Evolutionary conservation across 306 rosid species (phyloP).

Genomic region (Quercus dentata): DNA sequence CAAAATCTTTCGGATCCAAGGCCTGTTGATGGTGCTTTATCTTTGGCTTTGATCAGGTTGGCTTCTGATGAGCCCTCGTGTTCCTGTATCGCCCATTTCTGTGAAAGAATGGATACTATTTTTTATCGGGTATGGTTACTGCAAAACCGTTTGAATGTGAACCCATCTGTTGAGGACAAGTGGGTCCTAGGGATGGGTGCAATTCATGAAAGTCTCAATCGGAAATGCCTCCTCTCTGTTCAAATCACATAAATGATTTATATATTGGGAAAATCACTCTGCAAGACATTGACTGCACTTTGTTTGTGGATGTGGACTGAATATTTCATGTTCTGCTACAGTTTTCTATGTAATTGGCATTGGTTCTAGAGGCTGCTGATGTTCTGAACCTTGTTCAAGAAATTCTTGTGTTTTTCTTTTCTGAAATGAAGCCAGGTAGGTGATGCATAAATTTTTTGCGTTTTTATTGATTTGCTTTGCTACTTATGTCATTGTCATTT

Average conservation of each 20-base stretch:
- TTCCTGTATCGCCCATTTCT: slow-evolving; percentile 72
- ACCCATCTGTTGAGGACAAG: slow-evolving; percentile 44
- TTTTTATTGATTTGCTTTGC: no score
- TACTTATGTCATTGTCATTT: no score
- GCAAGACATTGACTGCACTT: slow-evolving; percentile 71
- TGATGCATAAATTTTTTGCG: no score
- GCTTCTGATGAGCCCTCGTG: slow-evolving; percentile 67
- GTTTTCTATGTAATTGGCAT: not conserved
- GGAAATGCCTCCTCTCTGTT: slow-evolving; percentile 72
- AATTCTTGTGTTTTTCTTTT: not conserved
- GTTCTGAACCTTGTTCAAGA: not conserved
- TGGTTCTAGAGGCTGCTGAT: not conserved
- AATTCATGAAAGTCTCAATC: slow-evolving; percentile 62
- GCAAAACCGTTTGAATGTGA: slow-evolving; percentile 38
- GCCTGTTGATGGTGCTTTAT: slow-evolving; percentile 69
- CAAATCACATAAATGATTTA: slow-evolving; percentile 60
- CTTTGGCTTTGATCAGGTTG: slow-evolving; percentile 65
- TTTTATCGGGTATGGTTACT: slow-evolving; percentile 61
- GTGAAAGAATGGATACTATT: slow-evolving; percentile 52
- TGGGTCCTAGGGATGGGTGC: slow-evolving; percentile 75
- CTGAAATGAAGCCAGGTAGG: no score
- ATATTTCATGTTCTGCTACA: slow-evolving; percentile 2
- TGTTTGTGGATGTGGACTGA: slow-evolving; percentile 45
- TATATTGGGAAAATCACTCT: slow-evolving; percentile 67
- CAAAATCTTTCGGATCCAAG: slow-evolving; percentile 73